Conservation (phyloP, 345 rosid genomes). For the Linum trigynum region DNA sequence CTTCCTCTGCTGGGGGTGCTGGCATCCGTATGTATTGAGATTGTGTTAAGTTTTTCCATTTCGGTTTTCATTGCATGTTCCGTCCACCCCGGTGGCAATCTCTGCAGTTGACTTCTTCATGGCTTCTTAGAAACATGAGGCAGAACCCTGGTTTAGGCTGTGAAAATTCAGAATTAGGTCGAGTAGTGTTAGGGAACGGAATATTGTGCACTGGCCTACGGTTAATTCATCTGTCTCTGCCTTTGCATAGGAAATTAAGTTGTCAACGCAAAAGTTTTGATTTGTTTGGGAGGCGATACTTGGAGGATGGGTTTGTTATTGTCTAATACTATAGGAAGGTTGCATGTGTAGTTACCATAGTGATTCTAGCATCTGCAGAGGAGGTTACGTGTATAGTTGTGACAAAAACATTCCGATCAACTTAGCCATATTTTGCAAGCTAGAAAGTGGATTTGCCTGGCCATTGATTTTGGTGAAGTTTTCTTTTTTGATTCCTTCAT, state of each 20-base stretch:
- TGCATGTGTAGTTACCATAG: background rate
- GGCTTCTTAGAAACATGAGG: background rate
- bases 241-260: background rate
- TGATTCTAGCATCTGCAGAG: no score
- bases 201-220: no score
- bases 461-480: background rate
- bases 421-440: background rate
- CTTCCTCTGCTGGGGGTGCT: conserved; percentile 91
- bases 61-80: conserved; percentile 3
- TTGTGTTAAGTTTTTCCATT: conserved; percentile 6
- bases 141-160: background rate
- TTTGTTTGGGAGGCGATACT: background rate
- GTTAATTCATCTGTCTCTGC: background rate
- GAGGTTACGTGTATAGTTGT: no score
- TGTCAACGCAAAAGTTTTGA: background rate
- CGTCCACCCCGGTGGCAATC: background rate
- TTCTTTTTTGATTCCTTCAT: background rate
- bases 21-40: conserved; percentile 67
- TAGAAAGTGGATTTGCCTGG: background rate
- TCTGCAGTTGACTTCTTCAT: background rate
- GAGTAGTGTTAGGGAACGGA: background rate
- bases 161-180: background rate
- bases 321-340: background rate
- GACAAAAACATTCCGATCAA: background rate
- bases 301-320: background rate